phyloP scores from a whole-genome alignment of 2,329 filamentous ascomycete genomes.

The Cercospora brassicicola region DNA sequence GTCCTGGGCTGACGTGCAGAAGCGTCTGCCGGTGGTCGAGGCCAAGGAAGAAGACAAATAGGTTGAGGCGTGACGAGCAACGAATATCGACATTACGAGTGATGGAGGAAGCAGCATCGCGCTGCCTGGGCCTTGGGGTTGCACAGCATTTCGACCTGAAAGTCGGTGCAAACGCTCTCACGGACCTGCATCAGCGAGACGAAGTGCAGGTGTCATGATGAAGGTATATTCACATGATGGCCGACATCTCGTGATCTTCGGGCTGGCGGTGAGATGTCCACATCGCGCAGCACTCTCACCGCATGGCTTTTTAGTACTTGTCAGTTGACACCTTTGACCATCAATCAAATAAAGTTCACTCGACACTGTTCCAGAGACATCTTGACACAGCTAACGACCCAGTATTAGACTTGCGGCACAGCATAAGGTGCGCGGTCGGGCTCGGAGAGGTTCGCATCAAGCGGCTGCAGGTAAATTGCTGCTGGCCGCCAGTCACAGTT shows the following conservation, averaged over 20 bases:
- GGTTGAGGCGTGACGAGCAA: slow-evolving; percentile 8
- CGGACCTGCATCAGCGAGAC: slow-evolving; percentile 10
- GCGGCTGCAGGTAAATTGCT: slow-evolving; percentile 13
- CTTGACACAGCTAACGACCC: background rate
- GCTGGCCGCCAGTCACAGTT: slow-evolving; percentile 4
- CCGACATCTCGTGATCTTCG: background rate
- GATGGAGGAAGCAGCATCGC: background rate
- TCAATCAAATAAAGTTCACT: background rate
- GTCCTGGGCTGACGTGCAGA: slow-evolving; percentile 69
- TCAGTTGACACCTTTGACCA: background rate
- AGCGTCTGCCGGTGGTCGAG: slow-evolving; percentile 80
- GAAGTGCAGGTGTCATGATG: background rate
- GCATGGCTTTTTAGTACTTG: background rate
- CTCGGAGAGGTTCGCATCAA: slow-evolving; percentile 16
- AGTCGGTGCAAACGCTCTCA: slow-evolving; percentile 16
- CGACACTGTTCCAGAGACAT: background rate
- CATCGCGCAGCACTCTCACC: background rate
- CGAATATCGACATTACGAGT: background rate
- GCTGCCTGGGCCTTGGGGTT: slow-evolving; percentile 6
- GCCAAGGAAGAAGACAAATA: slow-evolving; percentile 62
- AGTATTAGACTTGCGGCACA: background rate
- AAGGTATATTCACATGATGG: background rate
- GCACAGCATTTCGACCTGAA: slow-evolving; percentile 24
- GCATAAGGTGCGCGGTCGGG: slow-evolving; percentile 10
- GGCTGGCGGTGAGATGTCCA: background rate